Base-by-base conservation (phyloP, 495 filamentous ascomycete genomes). In the Cercophora samala region DNA sequence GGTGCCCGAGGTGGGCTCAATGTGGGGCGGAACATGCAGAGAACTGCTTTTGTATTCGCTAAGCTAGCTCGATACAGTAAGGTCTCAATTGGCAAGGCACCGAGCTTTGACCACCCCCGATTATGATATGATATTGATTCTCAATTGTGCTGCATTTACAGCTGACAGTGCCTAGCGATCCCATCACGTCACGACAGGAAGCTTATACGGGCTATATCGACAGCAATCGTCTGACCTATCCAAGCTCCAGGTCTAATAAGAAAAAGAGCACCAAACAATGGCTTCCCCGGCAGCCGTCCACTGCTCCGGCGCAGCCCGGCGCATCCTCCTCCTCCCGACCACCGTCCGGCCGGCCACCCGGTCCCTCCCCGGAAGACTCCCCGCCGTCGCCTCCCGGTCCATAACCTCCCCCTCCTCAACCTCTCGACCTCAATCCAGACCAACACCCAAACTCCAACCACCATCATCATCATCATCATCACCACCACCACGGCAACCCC, bases 291-390 rank as follows among this genome's bases (percentile, higher is more conserved):
- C 58, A 2, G 13, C 42, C 25, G 23, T 64, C 1, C 46, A 42
- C 24, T 66, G 29, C 23, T 65, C 65, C 53, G 64, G 46, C 37
- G 26, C 64, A 54, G 61, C 65, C 58, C 68, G 68, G 37, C 65
- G 61, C 19, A 23, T 67, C 17, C 65, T 70, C 52, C 29, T 59
- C 56, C 53, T 51, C 23, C 67, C 52, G 58, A 29, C 52, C 59
- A 29, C 53, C 65, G 51, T 13, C 58, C 55, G 19, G 24, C 24
- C 61, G 29, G n/a, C 51, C 53, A 29, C 55, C 15, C 54, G 18
- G 8, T 56, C 19, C 37, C 11, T 46, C 37, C 15, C 37, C 37
- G 13, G 37, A 46, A 46, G 37, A 1, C 18, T 54, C n/a, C 13
- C 29, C 29, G 52, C 37, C 55, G 29, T 51, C 51, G 19, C 64